Conservation (phyloP, 1,284 basidiomycete genomes). For the Trichosporon ovoides region DNA sequence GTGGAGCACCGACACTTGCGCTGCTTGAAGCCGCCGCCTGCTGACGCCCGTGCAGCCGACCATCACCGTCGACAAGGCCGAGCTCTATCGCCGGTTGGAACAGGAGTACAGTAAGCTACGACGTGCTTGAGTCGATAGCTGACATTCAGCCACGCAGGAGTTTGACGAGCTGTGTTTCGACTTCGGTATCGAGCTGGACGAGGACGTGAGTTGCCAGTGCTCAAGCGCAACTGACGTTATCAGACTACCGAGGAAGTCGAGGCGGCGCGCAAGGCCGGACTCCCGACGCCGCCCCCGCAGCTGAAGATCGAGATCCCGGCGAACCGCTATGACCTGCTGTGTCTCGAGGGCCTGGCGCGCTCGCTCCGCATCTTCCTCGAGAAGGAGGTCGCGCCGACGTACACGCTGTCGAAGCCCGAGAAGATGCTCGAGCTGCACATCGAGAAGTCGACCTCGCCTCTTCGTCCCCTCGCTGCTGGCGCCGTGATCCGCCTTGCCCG, state of each 20-base stretch:
- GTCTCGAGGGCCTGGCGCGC: conserved; percentile 90
- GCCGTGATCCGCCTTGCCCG: conserved; percentile 84
- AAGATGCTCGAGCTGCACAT: conserved; percentile 64
- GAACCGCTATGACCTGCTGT: conserved; percentile 95
- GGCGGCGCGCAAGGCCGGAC: conserved; percentile 69
- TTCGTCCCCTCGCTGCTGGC: conserved; percentile 86
- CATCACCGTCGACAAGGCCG: conserved; percentile 88
- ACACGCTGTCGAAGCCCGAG: conserved; percentile 65
- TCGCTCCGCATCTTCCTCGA: conserved; percentile 81
- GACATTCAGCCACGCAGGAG: conserved; percentile 72
- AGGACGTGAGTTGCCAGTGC: conserved; percentile 65
- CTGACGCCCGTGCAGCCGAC: conserved; percentile 63
- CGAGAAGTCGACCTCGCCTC: conserved; percentile 66
- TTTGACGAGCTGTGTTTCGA: conserved; percentile 97
- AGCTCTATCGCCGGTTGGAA: conserved; percentile 83
- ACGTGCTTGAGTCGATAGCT: no score
- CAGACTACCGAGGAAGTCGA: conserved; percentile 87
- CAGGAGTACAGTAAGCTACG: conserved; percentile 65
- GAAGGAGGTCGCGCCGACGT: conserved; percentile 63
- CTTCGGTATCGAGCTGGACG: conserved; percentile 94
- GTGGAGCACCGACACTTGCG: no score
- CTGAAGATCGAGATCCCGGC: conserved; percentile 98
- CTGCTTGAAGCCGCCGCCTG: no score
- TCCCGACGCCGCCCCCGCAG: conserved; percentile 79
- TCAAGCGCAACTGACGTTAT: neutral